A percentile compares a stretch with the other conserved stretches of the same genome.
Evolutionary conservation across 2,329 filamentous ascomycete species (phyloP).

Genomic region (Neofusicoccum sp.): DNA sequence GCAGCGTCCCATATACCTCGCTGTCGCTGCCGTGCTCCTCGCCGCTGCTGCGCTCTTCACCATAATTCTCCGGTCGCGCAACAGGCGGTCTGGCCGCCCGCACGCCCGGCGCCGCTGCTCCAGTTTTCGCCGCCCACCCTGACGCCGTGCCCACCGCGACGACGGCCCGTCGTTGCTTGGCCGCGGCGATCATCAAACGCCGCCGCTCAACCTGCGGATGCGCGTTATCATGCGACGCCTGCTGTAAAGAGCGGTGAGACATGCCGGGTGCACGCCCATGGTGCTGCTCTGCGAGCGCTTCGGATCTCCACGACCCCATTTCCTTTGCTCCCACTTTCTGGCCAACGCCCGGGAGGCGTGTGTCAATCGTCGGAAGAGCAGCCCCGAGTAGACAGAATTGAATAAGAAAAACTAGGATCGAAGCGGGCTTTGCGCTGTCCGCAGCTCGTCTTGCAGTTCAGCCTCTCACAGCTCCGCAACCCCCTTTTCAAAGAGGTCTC

Average conservation of each 20-base stretch:
- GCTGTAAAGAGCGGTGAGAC: slow-evolving; percentile 14
- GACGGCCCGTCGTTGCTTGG: slow-evolving; percentile 5
- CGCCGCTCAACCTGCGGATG: background rate
- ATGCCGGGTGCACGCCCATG: background rate
- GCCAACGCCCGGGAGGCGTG: too few relatives aligned
- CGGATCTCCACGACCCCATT: background rate
- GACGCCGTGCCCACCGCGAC: background rate
- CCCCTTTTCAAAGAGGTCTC: too few relatives aligned
- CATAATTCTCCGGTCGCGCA: background rate
- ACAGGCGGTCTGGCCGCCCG: slow-evolving; percentile 12
- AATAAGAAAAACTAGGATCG: too few relatives aligned
- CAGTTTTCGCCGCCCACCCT: background rate
- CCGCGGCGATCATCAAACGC: background rate
- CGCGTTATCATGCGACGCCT: slow-evolving; percentile 11
- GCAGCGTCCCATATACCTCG: too few relatives aligned
- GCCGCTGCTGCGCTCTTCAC: background rate
- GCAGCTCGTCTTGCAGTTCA: too few relatives aligned
- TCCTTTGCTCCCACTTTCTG: too few relatives aligned
- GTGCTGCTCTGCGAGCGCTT: background rate
- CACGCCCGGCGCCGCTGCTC: background rate
- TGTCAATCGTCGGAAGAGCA: too few relatives aligned
- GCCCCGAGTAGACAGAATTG: too few relatives aligned
- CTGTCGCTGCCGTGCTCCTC: background rate
- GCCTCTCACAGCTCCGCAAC: too few relatives aligned
- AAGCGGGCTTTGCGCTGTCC: too few relatives aligned